Evolutionary conservation across 371 early-diverging fungal genomes (phyloP).

Genomic region (Cokeromyces recurvatus): DNA sequence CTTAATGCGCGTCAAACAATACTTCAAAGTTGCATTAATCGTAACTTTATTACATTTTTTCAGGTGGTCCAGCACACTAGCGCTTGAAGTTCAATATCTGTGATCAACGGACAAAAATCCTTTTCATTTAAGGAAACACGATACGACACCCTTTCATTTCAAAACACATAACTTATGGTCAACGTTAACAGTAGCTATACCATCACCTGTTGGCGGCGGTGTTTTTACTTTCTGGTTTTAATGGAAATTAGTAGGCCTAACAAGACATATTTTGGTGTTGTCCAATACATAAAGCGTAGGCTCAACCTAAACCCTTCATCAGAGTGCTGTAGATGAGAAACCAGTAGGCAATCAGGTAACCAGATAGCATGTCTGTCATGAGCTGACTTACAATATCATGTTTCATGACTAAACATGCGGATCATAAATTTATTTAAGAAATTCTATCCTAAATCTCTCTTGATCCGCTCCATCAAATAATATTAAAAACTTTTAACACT

Average conservation of each 20-base stretch:
- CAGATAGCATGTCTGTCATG: background rate
- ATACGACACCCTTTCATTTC: constrained; percentile 1
- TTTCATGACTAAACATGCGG: too few species aligned
- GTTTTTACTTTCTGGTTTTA: constrained; percentile 1
- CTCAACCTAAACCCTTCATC: constrained; percentile 2
- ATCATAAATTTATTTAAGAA: too few species aligned
- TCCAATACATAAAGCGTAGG: constrained; percentile 2
- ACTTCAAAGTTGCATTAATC: constrained; percentile 3
- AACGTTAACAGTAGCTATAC: constrained; percentile 1
- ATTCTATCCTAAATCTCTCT: too few species aligned
- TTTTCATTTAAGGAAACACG: constrained; percentile 2
- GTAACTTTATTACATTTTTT: constrained; percentile 1
- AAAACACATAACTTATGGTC: constrained; percentile 2
- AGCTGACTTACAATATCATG: too few species aligned
- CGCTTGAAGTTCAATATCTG: constrained; percentile 1
- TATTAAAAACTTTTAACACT: too few species aligned
- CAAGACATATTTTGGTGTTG: constrained; percentile 1
- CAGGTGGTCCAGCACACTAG: constrained; percentile 2
- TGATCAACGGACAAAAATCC: constrained; percentile 1
- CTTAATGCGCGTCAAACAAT: constrained; percentile 2
- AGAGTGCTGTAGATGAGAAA: constrained; percentile 3
- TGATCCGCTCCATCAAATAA: too few species aligned
- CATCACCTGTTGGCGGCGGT: constrained; percentile 1
- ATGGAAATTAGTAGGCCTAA: constrained; percentile 1
- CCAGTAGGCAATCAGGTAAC: constrained; percentile 1